Conservation (phyloP, 352 stramenopile species). For the Phytopythium oedochilum region DNA sequence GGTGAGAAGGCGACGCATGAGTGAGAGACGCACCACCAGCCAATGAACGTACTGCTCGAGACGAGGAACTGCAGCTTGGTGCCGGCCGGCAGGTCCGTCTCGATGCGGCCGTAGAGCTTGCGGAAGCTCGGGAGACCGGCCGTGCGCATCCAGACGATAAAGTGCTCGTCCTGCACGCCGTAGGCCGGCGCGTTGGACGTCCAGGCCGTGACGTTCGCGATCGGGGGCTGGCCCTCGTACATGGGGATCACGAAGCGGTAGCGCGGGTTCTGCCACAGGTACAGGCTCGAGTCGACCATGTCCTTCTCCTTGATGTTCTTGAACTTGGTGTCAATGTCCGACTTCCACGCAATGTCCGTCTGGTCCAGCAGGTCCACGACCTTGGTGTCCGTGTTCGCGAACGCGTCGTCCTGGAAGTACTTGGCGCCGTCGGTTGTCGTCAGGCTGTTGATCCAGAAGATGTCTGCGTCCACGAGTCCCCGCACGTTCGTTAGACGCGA, state of each 20-base stretch:
- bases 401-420: slow-evolving; percentile 71
- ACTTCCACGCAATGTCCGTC: slow-evolving; percentile 96
- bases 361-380: slow-evolving; percentile 91
- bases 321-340: slow-evolving; percentile 95
- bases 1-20: no score
- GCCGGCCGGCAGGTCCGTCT: slow-evolving; percentile 86
- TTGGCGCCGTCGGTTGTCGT: slow-evolving; percentile 21
- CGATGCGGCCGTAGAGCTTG: slow-evolving; percentile 99
- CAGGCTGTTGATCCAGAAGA: slow-evolving; percentile 85
- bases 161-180: slow-evolving; percentile 98
- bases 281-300: slow-evolving; percentile 38
- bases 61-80: slow-evolving; percentile 91
- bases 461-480: no score
- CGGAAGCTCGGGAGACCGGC: slow-evolving; percentile 97
- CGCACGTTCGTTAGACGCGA: no score
- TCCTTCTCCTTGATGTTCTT: slow-evolving; percentile 82
- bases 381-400: slow-evolving; percentile 24
- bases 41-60: slow-evolving; percentile 76
- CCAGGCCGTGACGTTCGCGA: slow-evolving; percentile 81
- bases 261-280: slow-evolving; percentile 79
- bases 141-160: slow-evolving; percentile 99
- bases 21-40: not conserved
- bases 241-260: slow-evolving; percentile 84
- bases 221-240: slow-evolving; percentile 38
- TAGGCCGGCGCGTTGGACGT: slow-evolving; percentile 52